Evolutionary conservation across 2,329 filamentous ascomycete genomes (phyloP).

Genomic region (Beauveria caledonica): DNA sequence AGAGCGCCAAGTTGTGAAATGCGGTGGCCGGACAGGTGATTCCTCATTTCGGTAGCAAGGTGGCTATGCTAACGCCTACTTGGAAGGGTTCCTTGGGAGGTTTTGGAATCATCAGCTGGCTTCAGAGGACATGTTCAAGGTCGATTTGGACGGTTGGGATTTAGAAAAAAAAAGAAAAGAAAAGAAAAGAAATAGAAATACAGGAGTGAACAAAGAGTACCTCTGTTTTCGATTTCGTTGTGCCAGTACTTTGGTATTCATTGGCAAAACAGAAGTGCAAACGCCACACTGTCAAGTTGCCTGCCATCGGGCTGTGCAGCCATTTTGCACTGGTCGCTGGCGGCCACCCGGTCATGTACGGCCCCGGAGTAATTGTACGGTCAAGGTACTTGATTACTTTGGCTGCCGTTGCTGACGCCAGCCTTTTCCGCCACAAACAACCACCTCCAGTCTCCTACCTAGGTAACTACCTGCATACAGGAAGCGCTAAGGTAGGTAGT

Average conservation of each 20-base stretch:
- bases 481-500: too few species aligned
- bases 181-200: too few species aligned
- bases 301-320: background rate
- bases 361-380: background rate
- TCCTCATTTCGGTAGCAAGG: background rate
- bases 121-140: too few species aligned
- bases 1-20: background rate
- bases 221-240: background rate
- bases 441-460: too few species aligned
- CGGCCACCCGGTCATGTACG: background rate
- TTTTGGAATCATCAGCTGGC: too few species aligned
- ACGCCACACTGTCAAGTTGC: too few species aligned
- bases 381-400: background rate
- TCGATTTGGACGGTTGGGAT: too few species aligned
- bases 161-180: too few species aligned
- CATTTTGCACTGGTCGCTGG: background rate
- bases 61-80: background rate
- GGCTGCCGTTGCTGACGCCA: background rate
- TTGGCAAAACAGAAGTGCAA: background rate
- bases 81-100: background rate
- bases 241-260: too few species aligned
- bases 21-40: background rate
- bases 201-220: too few species aligned
- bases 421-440: background rate
- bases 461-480: too few species aligned